Evolutionary conservation across 805 yeast genomes (phyloP), one percentile per base, ranked within the genome.

Genomic region (Komagataella kurtzmanii): DNA sequence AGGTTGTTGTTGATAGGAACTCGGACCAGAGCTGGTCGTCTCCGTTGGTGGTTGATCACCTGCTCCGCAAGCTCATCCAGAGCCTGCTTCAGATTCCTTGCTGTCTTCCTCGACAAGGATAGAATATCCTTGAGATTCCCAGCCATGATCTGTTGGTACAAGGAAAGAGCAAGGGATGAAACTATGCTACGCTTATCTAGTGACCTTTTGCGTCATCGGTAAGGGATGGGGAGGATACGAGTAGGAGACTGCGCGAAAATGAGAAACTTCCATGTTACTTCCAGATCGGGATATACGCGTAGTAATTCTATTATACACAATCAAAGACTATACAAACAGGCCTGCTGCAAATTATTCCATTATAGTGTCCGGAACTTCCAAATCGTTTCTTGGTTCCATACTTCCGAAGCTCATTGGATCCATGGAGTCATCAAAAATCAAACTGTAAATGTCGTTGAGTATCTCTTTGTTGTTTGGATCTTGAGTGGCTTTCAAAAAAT

Each of bases 1-100:
- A 51, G 56, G 48, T 50, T 51, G 52, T 55, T 53, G 49, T 70
- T 64, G 3, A 71, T 75, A 3, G 80, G 78, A 4, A 73, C 69
- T 17, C 69, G 54, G 18, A 65, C 71, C 2, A 69, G 57, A 2
- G 61, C 59, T 2, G 66, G 66, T 46, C 40, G 23, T 14, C 43
- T 50, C 45, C 50, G 50, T 21, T 18, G 40, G 19, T 36, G 44
- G 23, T 46, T 45, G 24, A 61, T 56, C 44, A 66, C 54, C 36
- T 57, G 65, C 56, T 70, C 71, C 43, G 72, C 70, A 51, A 77
- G 64, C 53, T 77, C 81, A 55, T 75, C 74, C 23, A 77, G 66
- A 24, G 72, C 70, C 59, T 72, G 71, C 53, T 73, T 71, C 53
- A 74, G 65, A 52, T 73, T 75, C 55, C 71, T 65, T 43, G 77